Evolutionary conservation across 208 protist species (phyloP).

Genomic region (Angomonas ambiguus): DNA sequence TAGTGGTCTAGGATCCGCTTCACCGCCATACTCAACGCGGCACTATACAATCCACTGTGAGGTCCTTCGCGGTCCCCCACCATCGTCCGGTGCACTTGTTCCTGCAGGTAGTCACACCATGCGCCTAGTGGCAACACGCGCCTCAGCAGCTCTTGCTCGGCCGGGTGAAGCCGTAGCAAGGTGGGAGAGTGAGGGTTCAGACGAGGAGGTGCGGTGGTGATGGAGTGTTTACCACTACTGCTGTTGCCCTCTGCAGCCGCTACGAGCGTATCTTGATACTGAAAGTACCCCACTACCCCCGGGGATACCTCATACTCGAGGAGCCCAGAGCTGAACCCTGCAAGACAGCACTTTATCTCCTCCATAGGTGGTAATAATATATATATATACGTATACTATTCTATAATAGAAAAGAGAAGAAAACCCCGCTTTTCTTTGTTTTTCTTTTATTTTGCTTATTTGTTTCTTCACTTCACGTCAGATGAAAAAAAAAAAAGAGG

Average conservation of each 20-base stretch:
- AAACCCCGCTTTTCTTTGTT: background rate
- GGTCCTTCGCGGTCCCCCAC: conserved; percentile 25
- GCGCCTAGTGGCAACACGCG: conserved; percentile 50
- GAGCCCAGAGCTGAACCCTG: conserved; percentile 63
- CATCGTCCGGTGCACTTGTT: conserved; percentile 27
- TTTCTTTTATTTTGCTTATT: background rate
- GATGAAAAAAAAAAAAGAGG: background rate
- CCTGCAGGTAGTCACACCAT: conserved; percentile 34
- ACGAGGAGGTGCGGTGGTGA: background rate
- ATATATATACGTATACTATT: background rate
- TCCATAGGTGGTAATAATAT: conserved; percentile 37
- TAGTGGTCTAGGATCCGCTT: conserved; percentile 42
- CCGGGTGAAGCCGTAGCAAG: conserved; percentile 47
- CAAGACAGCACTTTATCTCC: conserved; percentile 75
- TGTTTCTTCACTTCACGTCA: background rate
- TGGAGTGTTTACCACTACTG: background rate
- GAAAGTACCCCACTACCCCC: background rate
- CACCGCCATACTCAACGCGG: conserved; percentile 50
- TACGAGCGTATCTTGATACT: background rate
- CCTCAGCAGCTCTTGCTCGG: conserved; percentile 49
- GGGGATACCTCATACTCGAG: conserved; percentile 15
- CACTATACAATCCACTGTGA: conserved; percentile 47
- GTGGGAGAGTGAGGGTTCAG: conserved; percentile 4
- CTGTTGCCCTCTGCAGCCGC: background rate
- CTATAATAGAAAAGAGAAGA: background rate